These are phyloP conservation scores for Trichoderma asperelloides DNA, from an alignment of 495 filamentous ascomycete species.

Conservation along the genomic window DNA sequence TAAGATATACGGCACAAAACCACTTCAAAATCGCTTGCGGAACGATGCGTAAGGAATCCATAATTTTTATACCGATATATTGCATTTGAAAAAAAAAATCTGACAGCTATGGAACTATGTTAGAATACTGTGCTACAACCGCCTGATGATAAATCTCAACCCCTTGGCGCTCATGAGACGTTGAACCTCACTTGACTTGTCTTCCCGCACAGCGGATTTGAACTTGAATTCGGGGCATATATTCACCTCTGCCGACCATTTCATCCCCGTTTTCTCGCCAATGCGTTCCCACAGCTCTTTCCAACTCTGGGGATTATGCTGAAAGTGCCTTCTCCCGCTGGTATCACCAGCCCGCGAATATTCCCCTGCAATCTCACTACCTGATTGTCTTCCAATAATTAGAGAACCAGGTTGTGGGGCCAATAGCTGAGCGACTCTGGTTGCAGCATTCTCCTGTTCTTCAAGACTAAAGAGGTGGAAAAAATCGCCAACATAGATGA, in stretches of 20 bases:
- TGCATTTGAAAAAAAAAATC: too few relatives aligned
- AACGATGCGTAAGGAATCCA: too few relatives aligned
- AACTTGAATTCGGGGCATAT: slow-evolving; percentile 14
- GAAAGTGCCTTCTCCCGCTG: slow-evolving; percentile 21
- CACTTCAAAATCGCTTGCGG: too few relatives aligned
- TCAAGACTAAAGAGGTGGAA: slow-evolving; percentile 53
- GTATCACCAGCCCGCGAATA: slow-evolving; percentile 22
- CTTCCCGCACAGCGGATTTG: background rate
- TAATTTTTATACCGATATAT: too few relatives aligned
- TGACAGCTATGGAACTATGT: too few relatives aligned
- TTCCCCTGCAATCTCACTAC: background rate
- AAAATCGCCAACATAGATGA: slow-evolving; percentile 46
- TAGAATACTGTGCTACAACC: background rate
- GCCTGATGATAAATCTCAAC: slow-evolving; percentile 1
- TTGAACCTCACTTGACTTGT: background rate
- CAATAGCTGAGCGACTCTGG: slow-evolving; percentile 38
- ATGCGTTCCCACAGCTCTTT: slow-evolving; percentile 38
- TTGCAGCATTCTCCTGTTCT: slow-evolving; percentile 40
- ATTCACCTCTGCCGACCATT: slow-evolving; percentile 31
- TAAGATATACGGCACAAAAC: too few relatives aligned
- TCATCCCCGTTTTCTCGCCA: slow-evolving; percentile 30
- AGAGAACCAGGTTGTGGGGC: slow-evolving; percentile 25
- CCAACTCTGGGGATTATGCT: slow-evolving; percentile 34
- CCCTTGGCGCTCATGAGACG: background rate
- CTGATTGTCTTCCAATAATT: slow-evolving; percentile 32